Evolutionary conservation across 2,329 filamentous ascomycete species (phyloP), one percentile per base, ranked within the genome.

Genomic region (Hypomyces rosellus): DNA sequence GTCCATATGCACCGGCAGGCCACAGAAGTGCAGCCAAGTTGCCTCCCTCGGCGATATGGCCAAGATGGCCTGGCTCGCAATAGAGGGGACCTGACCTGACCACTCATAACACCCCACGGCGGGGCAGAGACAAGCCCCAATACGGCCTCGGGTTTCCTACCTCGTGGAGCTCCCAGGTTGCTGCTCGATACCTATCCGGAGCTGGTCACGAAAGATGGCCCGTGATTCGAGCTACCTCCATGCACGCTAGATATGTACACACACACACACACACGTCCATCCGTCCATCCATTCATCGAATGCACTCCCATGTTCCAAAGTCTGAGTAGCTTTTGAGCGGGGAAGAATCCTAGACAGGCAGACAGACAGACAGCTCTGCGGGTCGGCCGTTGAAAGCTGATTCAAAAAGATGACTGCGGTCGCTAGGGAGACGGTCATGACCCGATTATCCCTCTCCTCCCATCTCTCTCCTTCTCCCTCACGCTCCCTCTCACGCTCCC

Each of bases 11-110:
- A 50, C 39, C 22, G 36, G 37, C 25, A 52, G 43, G 46, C 52
- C 52, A 51, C 15, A 43, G 49, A 52, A 46, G 46, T 34, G 43
- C 44, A 49, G 47, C 47, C 47, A 43, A 50, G 50, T 41, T 44
- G 46, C 25, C 25, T 30, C 25, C 25, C 25, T 30, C 25, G 25
- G 25, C 25, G 25, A 30, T 30, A 30, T 30, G 25, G 25, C 25
- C 25, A 30, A 30, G 25, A 30, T 30, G 25, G 25, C 25, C 25
- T 30, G 25, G 25, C 25, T 30, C 25, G 25, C 25, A 30, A 30
- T 30, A 30, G 25, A 30, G n/a, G 22, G 22, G 41, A 25, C n/a
- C n/a, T n/a, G 34, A 33, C 34, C 45, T 39, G 45, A 20, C 30
- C 38, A 30, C 20, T 13, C 22, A 36, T 40, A 9, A 16, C 25